Percentiles rank a stretch among this genome's conserved stretches.
Conservation (phyloP, 306 rosid species). For the Trifolium dubium region DNA sequence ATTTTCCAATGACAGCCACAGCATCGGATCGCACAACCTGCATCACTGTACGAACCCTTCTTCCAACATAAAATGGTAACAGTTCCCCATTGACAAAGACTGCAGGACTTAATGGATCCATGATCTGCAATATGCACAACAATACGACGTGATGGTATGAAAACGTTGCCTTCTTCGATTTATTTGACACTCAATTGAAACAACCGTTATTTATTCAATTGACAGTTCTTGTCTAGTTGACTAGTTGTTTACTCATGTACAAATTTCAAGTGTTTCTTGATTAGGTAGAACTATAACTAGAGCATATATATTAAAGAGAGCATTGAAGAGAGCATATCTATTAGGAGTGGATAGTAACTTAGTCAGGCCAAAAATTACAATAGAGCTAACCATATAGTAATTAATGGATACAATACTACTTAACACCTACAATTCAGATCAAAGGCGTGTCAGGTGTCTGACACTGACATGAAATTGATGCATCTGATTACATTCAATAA, state of each 20-base stretch:
- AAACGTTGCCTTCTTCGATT: constrained; percentile 8
- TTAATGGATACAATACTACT: background rate
- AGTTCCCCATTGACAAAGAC: constrained; percentile 78
- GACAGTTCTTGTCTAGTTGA: constrained; percentile 3
- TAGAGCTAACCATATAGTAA: background rate
- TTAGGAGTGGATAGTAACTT: background rate
- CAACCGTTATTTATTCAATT: constrained; percentile 5
- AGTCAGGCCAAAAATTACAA: background rate
- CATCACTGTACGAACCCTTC: constrained; percentile 73
- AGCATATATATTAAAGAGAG: background rate
- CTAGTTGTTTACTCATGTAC: background rate
- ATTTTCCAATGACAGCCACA: constrained; percentile 67
- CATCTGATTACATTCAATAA: too few relatives aligned
- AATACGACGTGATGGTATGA: constrained; percentile 2
- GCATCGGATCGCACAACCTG: constrained; percentile 66
- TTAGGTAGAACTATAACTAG: background rate
- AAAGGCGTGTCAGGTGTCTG: background rate
- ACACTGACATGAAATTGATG: too few relatives aligned
- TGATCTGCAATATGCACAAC: constrained; percentile 55
- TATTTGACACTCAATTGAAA: constrained; percentile 5
- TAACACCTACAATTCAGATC: background rate
- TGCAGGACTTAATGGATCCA: constrained; percentile 82
- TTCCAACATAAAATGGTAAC: constrained; percentile 65
- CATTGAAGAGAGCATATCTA: background rate
- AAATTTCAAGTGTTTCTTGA: constrained; percentile 27